phyloP scores from a whole-genome alignment of 164 flowering plant species.

The Nelumbo lutea region DNA sequence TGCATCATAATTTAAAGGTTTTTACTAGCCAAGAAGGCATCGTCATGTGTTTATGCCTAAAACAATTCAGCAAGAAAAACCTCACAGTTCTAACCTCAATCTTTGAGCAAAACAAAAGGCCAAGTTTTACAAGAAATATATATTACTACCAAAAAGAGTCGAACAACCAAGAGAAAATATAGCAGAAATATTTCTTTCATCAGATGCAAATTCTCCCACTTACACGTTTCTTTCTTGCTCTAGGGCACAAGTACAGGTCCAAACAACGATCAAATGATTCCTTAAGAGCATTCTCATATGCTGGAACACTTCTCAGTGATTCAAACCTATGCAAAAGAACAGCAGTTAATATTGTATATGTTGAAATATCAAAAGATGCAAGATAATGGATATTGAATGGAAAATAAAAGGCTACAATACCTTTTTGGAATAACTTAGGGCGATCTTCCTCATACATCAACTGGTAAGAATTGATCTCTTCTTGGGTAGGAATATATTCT shows the following conservation, averaged over 20 bases:
- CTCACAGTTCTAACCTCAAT: no score
- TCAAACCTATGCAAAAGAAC: constrained; percentile 43
- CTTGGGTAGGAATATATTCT: constrained; percentile 93
- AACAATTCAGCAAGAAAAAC: no score
- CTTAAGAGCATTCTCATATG: constrained; percentile 69
- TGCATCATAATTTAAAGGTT: no score
- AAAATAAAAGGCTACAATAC: constrained; percentile 24
- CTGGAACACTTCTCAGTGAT: constrained; percentile 75
- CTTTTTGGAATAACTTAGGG: constrained; percentile 83
- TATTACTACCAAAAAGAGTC: background rate
- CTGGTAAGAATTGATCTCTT: constrained; percentile 79
- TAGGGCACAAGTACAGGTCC: constrained; percentile 87
- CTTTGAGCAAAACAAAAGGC: background rate
- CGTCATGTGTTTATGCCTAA: no score
- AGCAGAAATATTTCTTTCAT: background rate
- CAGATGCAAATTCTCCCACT: constrained; percentile 18
- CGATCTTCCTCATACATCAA: constrained; percentile 94
- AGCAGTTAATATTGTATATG: background rate
- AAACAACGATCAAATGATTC: constrained; percentile 86
- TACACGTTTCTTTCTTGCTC: constrained; percentile 89
- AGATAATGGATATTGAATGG: background rate
- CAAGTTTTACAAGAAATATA: background rate
- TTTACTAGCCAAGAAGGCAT: no score
- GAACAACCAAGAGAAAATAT: background rate
- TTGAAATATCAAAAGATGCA: constrained; percentile 1